Evolutionary conservation across 148 eudicot species (phyloP).

Genomic region (Chenopodium formosanum): DNA sequence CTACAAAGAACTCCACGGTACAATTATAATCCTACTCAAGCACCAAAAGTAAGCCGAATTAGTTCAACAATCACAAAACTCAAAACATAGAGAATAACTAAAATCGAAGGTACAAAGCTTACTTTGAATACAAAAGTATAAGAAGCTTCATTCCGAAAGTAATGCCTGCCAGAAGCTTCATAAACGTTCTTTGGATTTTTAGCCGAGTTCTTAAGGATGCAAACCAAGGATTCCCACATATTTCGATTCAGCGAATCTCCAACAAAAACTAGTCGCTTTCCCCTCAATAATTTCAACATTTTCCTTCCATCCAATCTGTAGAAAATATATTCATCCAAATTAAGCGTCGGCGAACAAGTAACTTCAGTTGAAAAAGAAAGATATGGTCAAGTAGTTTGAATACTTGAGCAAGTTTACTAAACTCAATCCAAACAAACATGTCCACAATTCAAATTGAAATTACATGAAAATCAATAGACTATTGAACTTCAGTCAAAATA

Average conservation of each 20-base stretch:
- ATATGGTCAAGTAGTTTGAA: not conserved
- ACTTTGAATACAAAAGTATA: conserved; percentile 84
- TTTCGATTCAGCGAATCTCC: conserved; percentile 96
- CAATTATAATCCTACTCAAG: conserved; percentile 64
- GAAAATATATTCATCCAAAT: conserved; percentile 13
- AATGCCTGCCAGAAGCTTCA: conserved; percentile 71
- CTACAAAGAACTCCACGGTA: conserved; percentile 80
- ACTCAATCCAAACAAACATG: not conserved
- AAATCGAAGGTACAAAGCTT: conserved; percentile 18
- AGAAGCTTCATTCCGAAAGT: conserved; percentile 71
- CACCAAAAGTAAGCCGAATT: not conserved
- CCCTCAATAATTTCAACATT: conserved; percentile 73
- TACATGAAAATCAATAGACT: not conserved
- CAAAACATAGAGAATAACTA: too few relatives aligned
- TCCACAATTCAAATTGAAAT: not conserved
- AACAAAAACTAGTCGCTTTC: conserved; percentile 81
- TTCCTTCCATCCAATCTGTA: conserved; percentile 58
- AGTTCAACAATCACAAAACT: not conserved
- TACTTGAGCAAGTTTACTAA: not conserved
- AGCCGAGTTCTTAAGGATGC: conserved; percentile 68
- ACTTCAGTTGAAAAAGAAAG: not conserved
- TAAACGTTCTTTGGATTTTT: conserved; percentile 68
- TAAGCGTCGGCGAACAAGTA: not conserved
- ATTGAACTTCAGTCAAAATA: not conserved
- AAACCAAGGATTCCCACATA: conserved; percentile 97